Base-by-base conservation (phyloP, 2,329 filamentous ascomycete species). In the Xenosphaeropsis pyriputrescens region DNA sequence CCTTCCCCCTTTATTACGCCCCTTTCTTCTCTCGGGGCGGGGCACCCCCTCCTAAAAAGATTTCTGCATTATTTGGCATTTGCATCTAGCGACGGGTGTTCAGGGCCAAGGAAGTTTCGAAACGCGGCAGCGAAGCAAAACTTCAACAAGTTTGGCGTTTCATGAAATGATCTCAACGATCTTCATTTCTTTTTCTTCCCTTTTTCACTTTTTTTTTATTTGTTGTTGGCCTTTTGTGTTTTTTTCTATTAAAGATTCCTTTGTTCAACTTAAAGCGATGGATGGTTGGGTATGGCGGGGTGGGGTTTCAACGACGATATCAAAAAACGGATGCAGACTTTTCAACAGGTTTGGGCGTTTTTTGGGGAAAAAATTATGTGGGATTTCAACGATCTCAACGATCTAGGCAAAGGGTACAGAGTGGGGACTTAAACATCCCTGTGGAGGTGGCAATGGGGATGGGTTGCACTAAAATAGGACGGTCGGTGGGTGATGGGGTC, bases 91-190 rank as follows among this genome's bases (percentile, higher is more conserved):
- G 47, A 43, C 49, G 50, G 50, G 50, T 51, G 22, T 26, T 26
- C 22, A 26, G 22, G 22, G 22, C 22, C 22, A 26, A 26, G 22
- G 22, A 26, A 26, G 12, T 19, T 26, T 26, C 22, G 22, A 26
- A 9, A 26, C 22, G 22, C 49, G 42, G 48, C n/a, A n/a, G n/a
- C n/a, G n/a, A n/a, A n/a, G 47, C 40, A 43, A 49, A 50, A 52
- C 46, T 55, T 55, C 52, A 55, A 55, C 51, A 55, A 46, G 50
- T 52, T 50, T 50, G 47, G 50, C 47, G 51, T 54, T 50, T 42
- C 44, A 45, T 35, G 34, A 34, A 33, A 37, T 35, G 48, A 50
- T 52, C 46, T 43, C 41, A 43, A 43, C 41, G 41, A 43, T 43
- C 39, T 39, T 26, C 22, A 26, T n/a, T n/a, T n/a, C n/a, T n/a